Evolutionary conservation across 164 flowering plant genomes (phyloP), one percentile per base, ranked within the genome.

Genomic region (Aristolochia contorta): DNA sequence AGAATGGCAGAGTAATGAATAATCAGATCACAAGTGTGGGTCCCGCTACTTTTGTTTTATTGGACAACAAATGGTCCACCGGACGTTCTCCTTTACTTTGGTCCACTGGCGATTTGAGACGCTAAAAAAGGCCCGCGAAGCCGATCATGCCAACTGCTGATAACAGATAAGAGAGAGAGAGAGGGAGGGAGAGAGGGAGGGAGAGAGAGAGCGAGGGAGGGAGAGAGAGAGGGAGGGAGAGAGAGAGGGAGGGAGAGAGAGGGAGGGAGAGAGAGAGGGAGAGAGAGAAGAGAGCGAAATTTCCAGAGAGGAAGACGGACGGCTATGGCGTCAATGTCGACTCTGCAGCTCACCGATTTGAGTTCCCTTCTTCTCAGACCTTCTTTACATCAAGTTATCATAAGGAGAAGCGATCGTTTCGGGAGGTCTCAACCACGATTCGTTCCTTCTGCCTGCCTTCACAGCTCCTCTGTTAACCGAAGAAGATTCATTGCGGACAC

Each of bases 401-500:
- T 66, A 49, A 62, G 53, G 27, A 9, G 23, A 15, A 21, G 2
- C 27, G 16, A 1, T 3, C 25, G 13, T 23, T 21, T 53, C 10
- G 7, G 25, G 71, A 56, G 71, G 65, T 37, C 33, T 64, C n/a
- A 10, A 60, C 21, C 33, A 71, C 51, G 69, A 22, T 20, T 30
- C 61, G 32, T 7, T 37, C 9, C 63, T 43, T 58, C 68, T 41
- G 23, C 67, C 50, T 10, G 60, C 57, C 12, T 32, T 2, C 59
- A 54, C 2, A 46, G 52, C 23, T 14, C 51, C 20, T 66, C 63
- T 25, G 53, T 64, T 27, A 65, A 32, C 54, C 74, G 90, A 21
- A 67, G 90, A 37, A 72, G 69, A 7, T 66, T 84, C 53, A 22
- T 82, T 0, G 62, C 80, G 27, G 77, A 79, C 27, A 64, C 85